phyloP scores from a whole-genome alignment of 768 basidiomycete genomes.

The Amanita inopinata region DNA sequence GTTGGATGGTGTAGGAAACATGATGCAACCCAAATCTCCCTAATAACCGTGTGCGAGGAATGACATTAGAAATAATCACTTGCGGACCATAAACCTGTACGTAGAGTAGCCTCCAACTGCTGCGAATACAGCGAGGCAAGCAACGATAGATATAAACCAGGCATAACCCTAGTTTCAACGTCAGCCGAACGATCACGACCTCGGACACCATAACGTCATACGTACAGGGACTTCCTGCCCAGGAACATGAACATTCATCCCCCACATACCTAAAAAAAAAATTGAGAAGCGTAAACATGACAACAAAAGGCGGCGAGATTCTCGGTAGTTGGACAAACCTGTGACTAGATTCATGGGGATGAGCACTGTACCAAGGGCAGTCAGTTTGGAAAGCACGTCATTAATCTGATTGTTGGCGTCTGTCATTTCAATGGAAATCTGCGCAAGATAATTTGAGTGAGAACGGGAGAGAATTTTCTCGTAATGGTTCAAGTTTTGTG shows the following conservation, averaged over 20 bases:
- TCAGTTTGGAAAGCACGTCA: conserved; percentile 94
- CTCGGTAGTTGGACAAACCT: too few species aligned
- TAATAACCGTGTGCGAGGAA: too few species aligned
- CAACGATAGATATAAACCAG: conserved; percentile 90
- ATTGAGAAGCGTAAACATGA: too few species aligned
- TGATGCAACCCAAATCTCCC: conserved; percentile 1
- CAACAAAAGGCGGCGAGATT: neutral
- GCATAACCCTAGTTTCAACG: conserved; percentile 49
- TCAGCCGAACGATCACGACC: neutral
- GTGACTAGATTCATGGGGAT: conserved; percentile 97
- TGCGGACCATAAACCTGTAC: conserved; percentile 62
- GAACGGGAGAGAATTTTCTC: conserved; percentile 98
- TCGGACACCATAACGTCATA: conserved; percentile 9
- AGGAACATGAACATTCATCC: conserved; percentile 98
- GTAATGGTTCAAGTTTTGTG: conserved; percentile 98
- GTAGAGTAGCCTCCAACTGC: conserved; percentile 71
- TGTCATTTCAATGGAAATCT: conserved; percentile 99
- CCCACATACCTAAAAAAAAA: conserved; percentile 81
- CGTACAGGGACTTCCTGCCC: conserved; percentile 55
- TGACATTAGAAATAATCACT: conserved; percentile 14
- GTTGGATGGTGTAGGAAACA: conserved; percentile 1
- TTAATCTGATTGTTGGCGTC: conserved; percentile 99
- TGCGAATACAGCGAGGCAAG: conserved; percentile 71
- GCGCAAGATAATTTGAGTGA: conserved; percentile 98
- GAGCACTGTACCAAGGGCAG: conserved; percentile 93